Evolutionary conservation across 1,139 yeast species (phyloP).

Genomic region (Yamadazyma kanchanaburiensis): DNA sequence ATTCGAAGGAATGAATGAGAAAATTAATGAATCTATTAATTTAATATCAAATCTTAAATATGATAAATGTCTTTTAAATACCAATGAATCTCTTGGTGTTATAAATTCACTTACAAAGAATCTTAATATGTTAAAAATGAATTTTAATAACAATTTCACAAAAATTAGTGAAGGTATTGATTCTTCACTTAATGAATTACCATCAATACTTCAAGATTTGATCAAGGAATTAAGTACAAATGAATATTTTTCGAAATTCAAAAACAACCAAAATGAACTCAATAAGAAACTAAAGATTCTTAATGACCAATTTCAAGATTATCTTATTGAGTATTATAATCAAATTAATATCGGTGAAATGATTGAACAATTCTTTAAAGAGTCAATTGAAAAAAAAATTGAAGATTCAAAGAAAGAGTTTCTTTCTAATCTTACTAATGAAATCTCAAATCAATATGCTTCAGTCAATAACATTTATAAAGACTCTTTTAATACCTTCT

Average conservation of each 20-base stretch:
- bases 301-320: constrained; percentile 15
- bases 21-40: constrained; percentile 5
- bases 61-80: constrained; percentile 3
- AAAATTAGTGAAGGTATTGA: constrained; percentile 9
- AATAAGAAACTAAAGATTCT: constrained; percentile 11
- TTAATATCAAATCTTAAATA: constrained; percentile 3
- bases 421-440: constrained; percentile 2
- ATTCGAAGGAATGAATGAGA: constrained; percentile 5
- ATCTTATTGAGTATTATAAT: constrained; percentile 13
- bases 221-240: constrained; percentile 12
- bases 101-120: constrained; percentile 8
- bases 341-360: constrained; percentile 7
- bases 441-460: constrained; percentile 5
- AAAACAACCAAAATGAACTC: constrained; percentile 10
- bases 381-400: constrained; percentile 6
- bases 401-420: constrained; percentile 5
- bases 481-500: constrained; percentile 4
- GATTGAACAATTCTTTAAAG: constrained; percentile 8
- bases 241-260: constrained; percentile 10
- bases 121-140: constrained; percentile 9
- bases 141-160: constrained; percentile 9
- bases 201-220: constrained; percentile 10
- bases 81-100: constrained; percentile 3
- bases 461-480: constrained; percentile 4
- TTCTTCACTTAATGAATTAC: constrained; percentile 10